A percentile compares a stretch with the other conserved stretches of the same genome.
Conservation (phyloP, 2,329 filamentous ascomycete genomes). For the Xylariaceae sp. region DNA sequence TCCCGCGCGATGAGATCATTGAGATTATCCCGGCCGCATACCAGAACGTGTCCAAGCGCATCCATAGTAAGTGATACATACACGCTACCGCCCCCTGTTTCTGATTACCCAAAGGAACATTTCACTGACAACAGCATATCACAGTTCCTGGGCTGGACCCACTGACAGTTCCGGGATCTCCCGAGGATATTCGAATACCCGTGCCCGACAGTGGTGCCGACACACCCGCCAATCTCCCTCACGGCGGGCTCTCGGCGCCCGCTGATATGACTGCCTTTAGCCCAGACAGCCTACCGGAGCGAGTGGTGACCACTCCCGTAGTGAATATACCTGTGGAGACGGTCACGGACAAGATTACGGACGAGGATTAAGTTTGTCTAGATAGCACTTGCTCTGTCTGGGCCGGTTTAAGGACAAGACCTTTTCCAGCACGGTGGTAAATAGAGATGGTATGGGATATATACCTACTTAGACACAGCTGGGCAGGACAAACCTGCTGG, state of each 20-base stretch:
- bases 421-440: background rate
- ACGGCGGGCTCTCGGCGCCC: conserved; percentile 44
- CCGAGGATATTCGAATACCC: conserved; percentile 75
- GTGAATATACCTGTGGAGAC: no score
- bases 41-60: conserved; percentile 89
- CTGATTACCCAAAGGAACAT: background rate
- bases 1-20: conserved; percentile 95
- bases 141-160: conserved; percentile 57
- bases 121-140: conserved; percentile 4
- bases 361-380: conserved; percentile 25
- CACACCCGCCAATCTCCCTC: conserved; percentile 39
- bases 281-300: conserved; percentile 26
- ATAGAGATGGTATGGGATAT: background rate
- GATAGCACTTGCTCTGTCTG: background rate
- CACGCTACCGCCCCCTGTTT: background rate
- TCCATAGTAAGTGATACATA: conserved; percentile 55
- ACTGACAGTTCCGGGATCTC: conserved; percentile 67
- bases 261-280: conserved; percentile 34
- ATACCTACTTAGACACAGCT: background rate
- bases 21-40: conserved; percentile 98
- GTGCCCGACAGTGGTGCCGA: conserved; percentile 48
- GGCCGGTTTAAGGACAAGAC: background rate
- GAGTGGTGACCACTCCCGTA: conserved; percentile 28
- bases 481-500: background rate
- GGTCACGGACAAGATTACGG: conserved; percentile 29